Conservation (phyloP, 2,329 filamentous ascomycete species). For the Hypoxylon sp. region DNA sequence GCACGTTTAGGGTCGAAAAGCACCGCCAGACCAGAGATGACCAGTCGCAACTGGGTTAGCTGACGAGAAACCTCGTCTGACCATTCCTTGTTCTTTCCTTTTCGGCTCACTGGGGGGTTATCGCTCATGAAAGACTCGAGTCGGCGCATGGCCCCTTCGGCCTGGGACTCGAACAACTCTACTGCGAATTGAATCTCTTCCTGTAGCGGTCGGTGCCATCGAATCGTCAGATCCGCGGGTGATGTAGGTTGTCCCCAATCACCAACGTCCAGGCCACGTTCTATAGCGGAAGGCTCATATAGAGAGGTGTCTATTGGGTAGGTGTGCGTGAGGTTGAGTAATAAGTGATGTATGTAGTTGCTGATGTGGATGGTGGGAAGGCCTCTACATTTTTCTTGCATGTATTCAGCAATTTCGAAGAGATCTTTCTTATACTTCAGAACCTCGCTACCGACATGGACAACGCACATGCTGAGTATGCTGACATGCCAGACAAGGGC, state of each 20-base stretch:
- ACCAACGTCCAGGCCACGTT: constrained; percentile 76
- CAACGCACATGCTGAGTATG: constrained; percentile 97
- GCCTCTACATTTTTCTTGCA: constrained; percentile 95
- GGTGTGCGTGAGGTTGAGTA: constrained; percentile 93
- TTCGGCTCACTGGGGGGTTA: constrained; percentile 84
- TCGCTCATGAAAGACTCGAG: constrained; percentile 84
- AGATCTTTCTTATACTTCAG: constrained; percentile 90
- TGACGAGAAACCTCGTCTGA: constrained; percentile 95
- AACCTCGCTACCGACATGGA: constrained; percentile 92
- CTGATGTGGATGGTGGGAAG: constrained; percentile 96
- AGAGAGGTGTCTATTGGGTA: constrained; percentile 91
- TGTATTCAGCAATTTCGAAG: constrained; percentile 90
- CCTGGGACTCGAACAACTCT: constrained; percentile 87
- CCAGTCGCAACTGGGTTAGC: constrained; percentile 86
- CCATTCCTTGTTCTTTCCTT: constrained; percentile 98
- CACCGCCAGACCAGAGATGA: constrained; percentile 88
- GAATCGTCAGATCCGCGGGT: constrained; percentile 81
- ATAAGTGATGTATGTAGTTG: constrained; percentile 95
- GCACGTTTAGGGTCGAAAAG: constrained; percentile 86
- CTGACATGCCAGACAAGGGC: constrained; percentile 97
- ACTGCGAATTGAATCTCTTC: constrained; percentile 90
- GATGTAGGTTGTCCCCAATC: constrained; percentile 88
- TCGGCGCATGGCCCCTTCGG: constrained; percentile 78
- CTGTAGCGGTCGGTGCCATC: constrained; percentile 87
- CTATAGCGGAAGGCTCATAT: constrained; percentile 82